Percentiles rank a stretch among this genome's conserved stretches.
phyloP scores from a whole-genome alignment of 805 yeast genomes.

The Clavispora carvajalis region DNA sequence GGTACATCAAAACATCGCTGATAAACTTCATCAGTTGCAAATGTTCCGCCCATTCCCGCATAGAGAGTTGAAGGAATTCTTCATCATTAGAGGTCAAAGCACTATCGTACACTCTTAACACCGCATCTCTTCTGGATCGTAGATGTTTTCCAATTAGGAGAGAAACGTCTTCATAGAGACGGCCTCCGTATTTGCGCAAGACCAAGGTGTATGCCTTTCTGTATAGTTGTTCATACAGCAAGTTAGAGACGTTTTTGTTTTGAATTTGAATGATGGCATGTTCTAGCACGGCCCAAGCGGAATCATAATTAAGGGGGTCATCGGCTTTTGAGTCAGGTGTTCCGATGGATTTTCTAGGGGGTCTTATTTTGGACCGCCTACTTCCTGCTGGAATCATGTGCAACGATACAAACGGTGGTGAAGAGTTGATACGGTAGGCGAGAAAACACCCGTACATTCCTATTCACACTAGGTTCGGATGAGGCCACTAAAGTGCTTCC shows the following conservation, averaged over 20 bases:
- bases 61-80: constrained; percentile 32
- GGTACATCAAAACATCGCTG: constrained; percentile 78
- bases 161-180: constrained; percentile 58
- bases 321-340: constrained; percentile 17
- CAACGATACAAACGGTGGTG: background rate
- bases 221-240: constrained; percentile 80
- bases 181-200: constrained; percentile 60
- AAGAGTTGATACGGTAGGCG: background rate
- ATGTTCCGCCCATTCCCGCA: constrained; percentile 65
- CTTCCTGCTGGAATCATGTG: constrained; percentile 26
- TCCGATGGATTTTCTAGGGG: constrained; percentile 48
- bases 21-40: constrained; percentile 68
- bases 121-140: constrained; percentile 13
- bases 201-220: constrained; percentile 75
- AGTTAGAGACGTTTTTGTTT: constrained; percentile 60
- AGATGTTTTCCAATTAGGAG: constrained; percentile 45
- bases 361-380: constrained; percentile 55
- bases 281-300: constrained; percentile 60
- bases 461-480: background rate
- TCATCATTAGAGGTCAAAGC: constrained; percentile 16
- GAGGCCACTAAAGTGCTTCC: too few relatives aligned
- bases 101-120: constrained; percentile 16
- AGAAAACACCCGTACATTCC: background rate
- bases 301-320: constrained; percentile 49
- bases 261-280: constrained; percentile 71